These are phyloP conservation scores for Cladosporium sp. DNA, from an alignment of 2,329 filamentous ascomycete species.

Conservation along the genomic window DNA sequence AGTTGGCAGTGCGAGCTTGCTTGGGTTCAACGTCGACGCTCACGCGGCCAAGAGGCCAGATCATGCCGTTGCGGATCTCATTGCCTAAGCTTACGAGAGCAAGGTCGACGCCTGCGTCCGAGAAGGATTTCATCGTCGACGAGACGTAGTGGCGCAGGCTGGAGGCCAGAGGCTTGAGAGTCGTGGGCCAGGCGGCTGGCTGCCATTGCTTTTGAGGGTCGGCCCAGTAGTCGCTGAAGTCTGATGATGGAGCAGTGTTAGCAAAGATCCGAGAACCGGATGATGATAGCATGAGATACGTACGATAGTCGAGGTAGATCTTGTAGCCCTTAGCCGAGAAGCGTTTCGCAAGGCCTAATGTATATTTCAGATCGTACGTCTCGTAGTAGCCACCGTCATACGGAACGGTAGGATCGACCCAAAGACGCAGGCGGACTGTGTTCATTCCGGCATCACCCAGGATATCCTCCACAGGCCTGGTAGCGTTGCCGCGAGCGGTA, in stretches of 20 bases:
- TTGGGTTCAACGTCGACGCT: conserved; percentile 34
- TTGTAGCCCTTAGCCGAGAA: conserved; percentile 34
- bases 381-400: conserved; percentile 26
- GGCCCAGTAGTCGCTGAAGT: conserved; percentile 33
- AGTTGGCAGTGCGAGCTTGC: conserved; percentile 29
- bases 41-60: conserved; percentile 35
- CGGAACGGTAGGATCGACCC: conserved; percentile 28
- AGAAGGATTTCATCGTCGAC: conserved; percentile 37
- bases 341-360: conserved; percentile 30
- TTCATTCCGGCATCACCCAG: conserved; percentile 35
- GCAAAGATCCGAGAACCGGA: background rate
- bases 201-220: conserved; percentile 34
- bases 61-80: conserved; percentile 36
- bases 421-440: conserved; percentile 29
- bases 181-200: conserved; percentile 34
- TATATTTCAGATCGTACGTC: conserved; percentile 32
- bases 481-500: conserved; percentile 32
- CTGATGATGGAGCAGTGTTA: background rate
- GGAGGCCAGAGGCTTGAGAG: conserved; percentile 26
- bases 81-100: conserved; percentile 40
- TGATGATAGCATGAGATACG: background rate
- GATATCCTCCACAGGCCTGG: conserved; percentile 33
- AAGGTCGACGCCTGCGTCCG: conserved; percentile 36
- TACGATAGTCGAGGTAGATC: conserved; percentile 35
- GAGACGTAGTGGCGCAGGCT: conserved; percentile 34